phyloP scores from a whole-genome alignment of 305 asterid species.

The Andrographis paniculata region DNA sequence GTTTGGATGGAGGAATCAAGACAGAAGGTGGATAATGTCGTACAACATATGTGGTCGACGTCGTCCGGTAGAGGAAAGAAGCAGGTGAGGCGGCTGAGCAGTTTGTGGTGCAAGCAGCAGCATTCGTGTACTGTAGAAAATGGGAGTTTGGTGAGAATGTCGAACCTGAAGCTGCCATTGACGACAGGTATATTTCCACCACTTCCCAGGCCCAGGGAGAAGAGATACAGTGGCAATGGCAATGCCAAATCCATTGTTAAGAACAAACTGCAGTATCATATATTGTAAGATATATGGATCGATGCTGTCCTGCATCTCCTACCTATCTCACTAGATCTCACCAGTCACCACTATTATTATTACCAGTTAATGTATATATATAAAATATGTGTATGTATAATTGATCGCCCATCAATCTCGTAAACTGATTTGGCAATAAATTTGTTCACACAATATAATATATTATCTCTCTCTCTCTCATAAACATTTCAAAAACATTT shows the following conservation, averaged over 20 bases:
- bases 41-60: neutral
- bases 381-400: no score
- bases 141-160: neutral
- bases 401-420: no score
- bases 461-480: no score
- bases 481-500: no score
- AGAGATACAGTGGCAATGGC: neutral
- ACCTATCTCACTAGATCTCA: no score
- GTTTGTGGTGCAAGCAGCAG: neutral
- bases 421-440: no score
- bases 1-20: neutral
- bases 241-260: neutral
- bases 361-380: no score
- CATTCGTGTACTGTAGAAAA: neutral
- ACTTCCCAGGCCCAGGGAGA: neutral
- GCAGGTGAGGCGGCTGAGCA: neutral
- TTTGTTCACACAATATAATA: no score
- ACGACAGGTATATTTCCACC: no score
- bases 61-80: neutral
- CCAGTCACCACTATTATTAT: no score
- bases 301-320: no score
- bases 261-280: neutral
- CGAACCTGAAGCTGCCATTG: no score
- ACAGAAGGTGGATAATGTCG: conserved; percentile 9
- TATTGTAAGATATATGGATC: neutral